These are phyloP conservation scores for Hanseniaspora clermontiae DNA, from an alignment of 805 yeast genomes.

Conservation along the genomic window DNA sequence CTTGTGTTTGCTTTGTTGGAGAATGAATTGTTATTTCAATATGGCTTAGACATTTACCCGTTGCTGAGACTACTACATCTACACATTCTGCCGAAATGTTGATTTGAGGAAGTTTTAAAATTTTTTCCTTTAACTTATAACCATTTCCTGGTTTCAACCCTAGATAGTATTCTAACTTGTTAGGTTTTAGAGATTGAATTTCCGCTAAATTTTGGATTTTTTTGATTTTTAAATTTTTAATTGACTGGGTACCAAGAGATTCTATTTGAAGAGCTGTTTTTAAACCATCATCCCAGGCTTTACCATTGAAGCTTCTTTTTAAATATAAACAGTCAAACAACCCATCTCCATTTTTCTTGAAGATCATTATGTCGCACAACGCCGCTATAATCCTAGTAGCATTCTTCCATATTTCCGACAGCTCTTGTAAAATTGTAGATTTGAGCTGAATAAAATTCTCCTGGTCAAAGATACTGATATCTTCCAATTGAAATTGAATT, in stretches of 20 bases:
- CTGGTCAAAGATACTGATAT: conserved; percentile 35
- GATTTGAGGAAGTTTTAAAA: conserved; percentile 30
- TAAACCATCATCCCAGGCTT: conserved; percentile 40
- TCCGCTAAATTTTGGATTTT: conserved; percentile 28
- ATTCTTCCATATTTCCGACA: conserved; percentile 32
- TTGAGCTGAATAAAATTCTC: conserved; percentile 32
- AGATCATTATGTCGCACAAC: conserved; percentile 33
- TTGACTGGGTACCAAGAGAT: conserved; percentile 34
- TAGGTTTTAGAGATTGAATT: conserved; percentile 22
- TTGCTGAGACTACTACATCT: background rate
- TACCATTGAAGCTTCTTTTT: conserved; percentile 32
- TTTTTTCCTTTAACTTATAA: conserved; percentile 27
- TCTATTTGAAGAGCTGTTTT: conserved; percentile 37
- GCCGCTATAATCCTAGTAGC: conserved; percentile 34
- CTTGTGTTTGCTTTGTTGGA: background rate
- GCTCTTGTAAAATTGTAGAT: conserved; percentile 35
- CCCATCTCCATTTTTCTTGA: conserved; percentile 33
- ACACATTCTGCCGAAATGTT: conserved; percentile 14
- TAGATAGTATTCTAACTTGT: conserved; percentile 32
- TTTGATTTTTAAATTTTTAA: conserved; percentile 29
- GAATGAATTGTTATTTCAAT: background rate
- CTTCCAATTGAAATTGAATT: conserved; percentile 41
- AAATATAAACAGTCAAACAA: conserved; percentile 30
- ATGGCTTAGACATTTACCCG: background rate
- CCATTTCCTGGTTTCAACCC: conserved; percentile 34